A percentile compares a stretch with the other conserved stretches of the same genome.
Evolutionary conservation across 2,329 filamentous ascomycete genomes (phyloP).

Genomic region (Penicillium aurantiogriseum): DNA sequence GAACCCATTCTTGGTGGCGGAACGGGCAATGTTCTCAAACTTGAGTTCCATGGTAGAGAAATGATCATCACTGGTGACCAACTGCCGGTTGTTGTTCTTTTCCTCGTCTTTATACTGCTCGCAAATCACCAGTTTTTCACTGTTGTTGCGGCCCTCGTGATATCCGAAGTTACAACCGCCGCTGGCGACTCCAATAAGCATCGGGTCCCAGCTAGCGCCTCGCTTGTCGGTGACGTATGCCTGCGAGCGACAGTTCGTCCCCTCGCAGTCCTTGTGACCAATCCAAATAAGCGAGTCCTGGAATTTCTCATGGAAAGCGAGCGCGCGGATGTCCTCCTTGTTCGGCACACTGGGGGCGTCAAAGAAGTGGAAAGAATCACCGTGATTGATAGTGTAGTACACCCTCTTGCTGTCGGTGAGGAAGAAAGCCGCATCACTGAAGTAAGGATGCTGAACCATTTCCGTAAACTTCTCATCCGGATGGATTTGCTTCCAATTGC

Average conservation of each 20-base stretch:
- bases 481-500: slow-evolving; percentile 68
- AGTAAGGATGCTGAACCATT: slow-evolving; percentile 76
- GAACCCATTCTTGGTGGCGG: slow-evolving; percentile 95
- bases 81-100: slow-evolving; percentile 61
- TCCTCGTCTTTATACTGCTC: slow-evolving; percentile 64
- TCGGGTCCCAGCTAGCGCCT: slow-evolving; percentile 72
- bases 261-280: slow-evolving; percentile 67
- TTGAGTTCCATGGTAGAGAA: slow-evolving; percentile 65
- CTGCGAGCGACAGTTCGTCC: slow-evolving; percentile 64
- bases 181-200: slow-evolving; percentile 64
- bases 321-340: slow-evolving; percentile 49
- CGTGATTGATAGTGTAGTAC: slow-evolving; percentile 79
- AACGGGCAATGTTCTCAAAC: slow-evolving; percentile 73
- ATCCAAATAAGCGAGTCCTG: slow-evolving; percentile 93
- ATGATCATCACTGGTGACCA: slow-evolving; percentile 76
- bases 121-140: slow-evolving; percentile 63
- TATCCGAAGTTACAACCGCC: slow-evolving; percentile 85
- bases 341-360: slow-evolving; percentile 18
- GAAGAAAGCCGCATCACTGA: slow-evolving; percentile 85
- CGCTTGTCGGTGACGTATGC: slow-evolving; percentile 78
- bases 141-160: slow-evolving; percentile 57
- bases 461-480: slow-evolving; percentile 59
- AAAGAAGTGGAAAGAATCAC: slow-evolving; percentile 61
- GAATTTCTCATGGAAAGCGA: slow-evolving; percentile 79
- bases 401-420: slow-evolving; percentile 67